phyloP scores from a whole-genome alignment of 73 alveolate species.

The Paramecium caudatum region DNA sequence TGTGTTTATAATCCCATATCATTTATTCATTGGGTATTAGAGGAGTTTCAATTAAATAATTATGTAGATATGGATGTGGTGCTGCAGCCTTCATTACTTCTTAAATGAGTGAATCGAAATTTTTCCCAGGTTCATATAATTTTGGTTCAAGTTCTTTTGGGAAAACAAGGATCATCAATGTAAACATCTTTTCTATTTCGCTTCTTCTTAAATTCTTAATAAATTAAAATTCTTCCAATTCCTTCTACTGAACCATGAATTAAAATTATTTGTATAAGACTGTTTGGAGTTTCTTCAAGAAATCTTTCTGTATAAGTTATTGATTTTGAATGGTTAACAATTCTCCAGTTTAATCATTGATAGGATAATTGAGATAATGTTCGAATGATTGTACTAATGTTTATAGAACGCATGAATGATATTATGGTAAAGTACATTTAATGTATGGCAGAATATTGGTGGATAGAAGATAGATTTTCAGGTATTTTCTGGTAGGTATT shows the following conservation, averaged over 20 bases:
- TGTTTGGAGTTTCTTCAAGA: slow-evolving; percentile 51
- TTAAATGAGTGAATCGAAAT: slow-evolving; percentile 47
- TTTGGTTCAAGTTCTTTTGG: slow-evolving; percentile 36
- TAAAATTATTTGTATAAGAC: slow-evolving; percentile 46
- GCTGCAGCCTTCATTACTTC: slow-evolving; percentile 57
- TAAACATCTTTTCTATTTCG: slow-evolving; percentile 31
- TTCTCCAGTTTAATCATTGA: slow-evolving; percentile 54
- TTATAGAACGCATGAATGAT: slow-evolving; percentile 59
- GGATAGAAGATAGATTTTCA: slow-evolving; percentile 42
- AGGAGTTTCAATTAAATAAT: slow-evolving; percentile 27
- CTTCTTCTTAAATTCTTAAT: slow-evolving; percentile 61
- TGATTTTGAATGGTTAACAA: not conserved
- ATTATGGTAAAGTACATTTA: slow-evolving; percentile 50
- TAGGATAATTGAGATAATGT: slow-evolving; percentile 50
- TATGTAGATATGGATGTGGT: slow-evolving; percentile 6
- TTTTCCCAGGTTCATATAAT: slow-evolving; percentile 51
- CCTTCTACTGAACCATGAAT: slow-evolving; percentile 55
- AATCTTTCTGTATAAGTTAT: slow-evolving; percentile 48
- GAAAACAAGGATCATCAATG: slow-evolving; percentile 30
- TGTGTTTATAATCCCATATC: slow-evolving; percentile 66
- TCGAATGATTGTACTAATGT: slow-evolving; percentile 54
- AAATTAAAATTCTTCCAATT: slow-evolving; percentile 57
- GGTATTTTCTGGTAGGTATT: slow-evolving; percentile 53
- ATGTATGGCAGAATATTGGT: slow-evolving; percentile 54
- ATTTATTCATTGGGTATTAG: slow-evolving; percentile 62